phyloP scores from a whole-genome alignment of 225 moss, liverwort and hornwort species.

The Pleurozium schreberi region DNA sequence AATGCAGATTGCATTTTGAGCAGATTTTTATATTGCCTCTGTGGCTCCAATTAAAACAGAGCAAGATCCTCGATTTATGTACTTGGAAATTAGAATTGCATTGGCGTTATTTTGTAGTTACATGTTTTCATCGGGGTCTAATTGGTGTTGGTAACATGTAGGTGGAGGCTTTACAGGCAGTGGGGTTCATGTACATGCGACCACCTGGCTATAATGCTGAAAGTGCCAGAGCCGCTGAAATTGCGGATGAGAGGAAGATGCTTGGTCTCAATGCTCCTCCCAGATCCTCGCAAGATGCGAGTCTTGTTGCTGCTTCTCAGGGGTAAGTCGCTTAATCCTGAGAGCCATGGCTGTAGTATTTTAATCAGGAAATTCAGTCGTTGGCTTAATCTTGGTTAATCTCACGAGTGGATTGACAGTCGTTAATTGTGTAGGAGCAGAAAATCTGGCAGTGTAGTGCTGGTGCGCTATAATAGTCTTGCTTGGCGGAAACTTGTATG shows the following conservation, averaged over 20 bases:
- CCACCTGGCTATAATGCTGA: conserved; percentile 98
- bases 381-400: not conserved
- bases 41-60: not conserved
- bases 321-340: conserved; percentile 17
- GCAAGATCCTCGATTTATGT: not conserved
- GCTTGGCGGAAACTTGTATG: not conserved
- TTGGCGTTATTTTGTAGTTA: not conserved
- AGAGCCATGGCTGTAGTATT: not conserved
- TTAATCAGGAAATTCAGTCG: not conserved
- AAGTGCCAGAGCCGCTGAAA: conserved; percentile 93
- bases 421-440: not conserved
- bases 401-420: not conserved
- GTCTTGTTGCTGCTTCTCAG: conserved; percentile 12
- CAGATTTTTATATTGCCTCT: not conserved
- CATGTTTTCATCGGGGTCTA: not conserved
- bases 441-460: not conserved
- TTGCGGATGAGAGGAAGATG: conserved; percentile 85
- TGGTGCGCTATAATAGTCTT: not conserved
- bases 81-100: not conserved
- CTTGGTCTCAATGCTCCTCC: conserved; percentile 47
- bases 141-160: conserved; percentile 7
- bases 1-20: not conserved
- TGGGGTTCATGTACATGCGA: conserved; percentile 96
- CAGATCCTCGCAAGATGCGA: conserved; percentile 14
- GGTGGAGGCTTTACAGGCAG: conserved; percentile 91